Evolutionary conservation across 2,329 filamentous ascomycete species (phyloP).

Genomic region (Massarina eburnea): DNA sequence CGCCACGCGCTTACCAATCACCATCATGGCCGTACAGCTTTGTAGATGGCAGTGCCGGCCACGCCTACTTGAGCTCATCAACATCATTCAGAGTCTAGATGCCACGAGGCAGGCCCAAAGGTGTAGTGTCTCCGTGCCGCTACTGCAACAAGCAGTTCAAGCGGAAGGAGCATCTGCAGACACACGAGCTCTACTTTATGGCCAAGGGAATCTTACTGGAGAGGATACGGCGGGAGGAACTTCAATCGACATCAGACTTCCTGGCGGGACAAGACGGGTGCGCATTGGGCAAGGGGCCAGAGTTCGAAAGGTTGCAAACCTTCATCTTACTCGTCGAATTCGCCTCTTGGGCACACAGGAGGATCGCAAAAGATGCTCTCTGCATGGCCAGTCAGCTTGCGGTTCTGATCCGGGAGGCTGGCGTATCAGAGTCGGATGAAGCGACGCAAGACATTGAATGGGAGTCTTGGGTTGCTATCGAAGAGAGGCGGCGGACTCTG

Average conservation of each 20-base stretch:
- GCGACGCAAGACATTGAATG: neutral
- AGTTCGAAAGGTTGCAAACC: neutral
- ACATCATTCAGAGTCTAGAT: no score
- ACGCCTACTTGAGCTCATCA: no score
- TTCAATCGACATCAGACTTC: neutral
- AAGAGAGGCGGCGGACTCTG: neutral
- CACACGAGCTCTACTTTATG: neutral
- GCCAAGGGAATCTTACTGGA: neutral
- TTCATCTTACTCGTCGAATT: neutral
- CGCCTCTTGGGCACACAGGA: neutral
- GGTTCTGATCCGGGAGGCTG: neutral
- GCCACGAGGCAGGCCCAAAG: neutral
- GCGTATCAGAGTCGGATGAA: neutral
- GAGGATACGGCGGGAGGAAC: neutral
- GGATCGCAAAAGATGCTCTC: neutral
- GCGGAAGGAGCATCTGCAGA: neutral
- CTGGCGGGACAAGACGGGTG: neutral
- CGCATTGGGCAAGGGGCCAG: neutral
- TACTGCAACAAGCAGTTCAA: neutral
- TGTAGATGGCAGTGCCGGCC: no score
- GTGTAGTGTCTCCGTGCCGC: neutral
- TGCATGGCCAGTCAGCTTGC: neutral
- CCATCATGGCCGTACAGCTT: no score
- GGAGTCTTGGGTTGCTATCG: neutral
- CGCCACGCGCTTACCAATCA: no score